phyloP scores from a whole-genome alignment of 176 grass and related monocot genomes.

The Bonia amplexicaulis region DNA sequence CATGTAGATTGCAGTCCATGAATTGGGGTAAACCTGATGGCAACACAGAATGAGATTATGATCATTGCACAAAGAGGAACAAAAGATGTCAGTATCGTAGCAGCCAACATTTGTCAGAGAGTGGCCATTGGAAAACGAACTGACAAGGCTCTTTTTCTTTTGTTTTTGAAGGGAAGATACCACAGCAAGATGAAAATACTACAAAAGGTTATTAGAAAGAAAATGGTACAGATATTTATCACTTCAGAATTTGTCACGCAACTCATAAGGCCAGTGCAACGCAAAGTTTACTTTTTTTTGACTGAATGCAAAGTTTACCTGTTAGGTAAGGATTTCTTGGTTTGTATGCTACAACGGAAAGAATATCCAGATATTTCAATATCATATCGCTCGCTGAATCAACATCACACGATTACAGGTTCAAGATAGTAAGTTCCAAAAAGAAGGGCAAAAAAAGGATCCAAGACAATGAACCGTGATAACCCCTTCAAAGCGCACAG shows the following conservation, averaged over 20 bases:
- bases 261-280: neutral
- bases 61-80: neutral
- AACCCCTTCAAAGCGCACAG: neutral
- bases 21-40: slow-evolving; percentile 76
- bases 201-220: neutral
- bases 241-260: neutral
- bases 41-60: neutral
- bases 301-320: too few relatives aligned
- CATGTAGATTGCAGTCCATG: slow-evolving; percentile 92
- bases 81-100: neutral
- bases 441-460: neutral
- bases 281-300: neutral
- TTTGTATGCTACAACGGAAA: neutral
- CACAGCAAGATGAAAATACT: neutral
- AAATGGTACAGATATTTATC: neutral
- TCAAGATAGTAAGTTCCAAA: neutral
- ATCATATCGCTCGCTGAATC: neutral
- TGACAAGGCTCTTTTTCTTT: neutral
- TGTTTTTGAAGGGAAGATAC: neutral
- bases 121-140: neutral
- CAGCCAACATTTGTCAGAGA: neutral
- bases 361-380: neutral
- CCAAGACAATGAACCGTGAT: neutral
- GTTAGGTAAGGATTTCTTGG: neutral
- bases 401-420: neutral